Conservation (phyloP, 2,329 filamentous ascomycete species). For the Pezicula carpinea region DNA sequence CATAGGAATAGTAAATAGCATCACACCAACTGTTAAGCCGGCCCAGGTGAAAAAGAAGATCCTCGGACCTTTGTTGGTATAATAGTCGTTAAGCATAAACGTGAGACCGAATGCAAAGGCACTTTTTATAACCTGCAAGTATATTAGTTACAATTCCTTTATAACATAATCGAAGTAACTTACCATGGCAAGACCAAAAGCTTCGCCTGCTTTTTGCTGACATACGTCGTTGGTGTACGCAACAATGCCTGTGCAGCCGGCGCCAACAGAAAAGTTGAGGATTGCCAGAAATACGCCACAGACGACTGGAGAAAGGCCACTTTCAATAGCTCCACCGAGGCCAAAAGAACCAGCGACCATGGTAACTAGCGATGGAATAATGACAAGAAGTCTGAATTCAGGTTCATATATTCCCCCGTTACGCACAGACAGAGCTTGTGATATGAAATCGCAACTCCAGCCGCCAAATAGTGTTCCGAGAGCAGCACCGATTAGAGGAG, state of each 20-base stretch:
- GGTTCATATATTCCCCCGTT: slow-evolving; percentile 17
- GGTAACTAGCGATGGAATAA: slow-evolving; percentile 10
- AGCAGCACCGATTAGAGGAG: slow-evolving; percentile 3
- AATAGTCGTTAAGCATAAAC: slow-evolving; percentile 6
- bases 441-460: slow-evolving; percentile 13
- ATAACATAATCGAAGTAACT: not conserved
- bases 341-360: slow-evolving; percentile 9
- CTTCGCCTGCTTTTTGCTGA: slow-evolving; percentile 2
- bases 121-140: slow-evolving; percentile 3
- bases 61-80: not conserved
- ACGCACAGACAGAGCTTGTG: slow-evolving; percentile 11
- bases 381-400: slow-evolving; percentile 1
- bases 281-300: slow-evolving; percentile 6
- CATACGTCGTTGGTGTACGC: slow-evolving; percentile 7
- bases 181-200: slow-evolving; percentile 7
- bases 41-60: slow-evolving; percentile 2
- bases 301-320: not conserved
- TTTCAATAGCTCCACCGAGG: slow-evolving; percentile 1
- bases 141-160: not conserved
- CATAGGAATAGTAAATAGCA: slow-evolving; percentile 5
- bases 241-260: slow-evolving; percentile 8
- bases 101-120: slow-evolving; percentile 8
- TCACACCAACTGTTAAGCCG: slow-evolving; percentile 3
- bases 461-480: slow-evolving; percentile 4
- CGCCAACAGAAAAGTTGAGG: slow-evolving; percentile 6